These are phyloP conservation scores for Aspergillus caelatus DNA, from an alignment of 2,329 filamentous ascomycete species.

Conservation along the genomic window DNA sequence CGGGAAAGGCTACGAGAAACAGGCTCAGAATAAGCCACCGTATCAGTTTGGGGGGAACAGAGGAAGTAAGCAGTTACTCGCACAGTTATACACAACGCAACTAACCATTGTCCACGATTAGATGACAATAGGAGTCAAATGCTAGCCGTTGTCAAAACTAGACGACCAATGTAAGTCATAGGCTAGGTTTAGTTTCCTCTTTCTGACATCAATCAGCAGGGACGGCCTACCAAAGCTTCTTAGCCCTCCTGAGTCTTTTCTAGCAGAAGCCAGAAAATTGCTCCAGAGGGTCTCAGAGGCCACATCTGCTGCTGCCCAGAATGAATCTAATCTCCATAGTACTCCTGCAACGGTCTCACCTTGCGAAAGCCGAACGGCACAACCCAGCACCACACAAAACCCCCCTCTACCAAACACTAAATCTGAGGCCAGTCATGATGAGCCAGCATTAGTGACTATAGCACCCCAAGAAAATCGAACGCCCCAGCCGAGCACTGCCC, in stretches of 20 bases:
- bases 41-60: background rate
- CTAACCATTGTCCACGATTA: background rate
- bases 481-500: background rate
- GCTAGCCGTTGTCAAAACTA: conserved; percentile 12
- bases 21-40: background rate
- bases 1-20: background rate
- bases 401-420: background rate
- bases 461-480: background rate
- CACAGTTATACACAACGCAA: background rate
- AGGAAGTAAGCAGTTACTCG: background rate
- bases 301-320: background rate
- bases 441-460: background rate
- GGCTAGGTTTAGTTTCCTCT: background rate
- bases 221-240: conserved; percentile 14
- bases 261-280: conserved; percentile 18
- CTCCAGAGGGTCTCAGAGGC: conserved; percentile 5
- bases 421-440: background rate
- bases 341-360: background rate
- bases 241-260: conserved; percentile 21
- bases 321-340: conserved; percentile 11
- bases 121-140: conserved; percentile 1
- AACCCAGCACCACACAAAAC: background rate
- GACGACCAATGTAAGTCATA: conserved; percentile 24
- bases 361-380: background rate
- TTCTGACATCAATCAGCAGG: conserved; percentile 9